These are phyloP conservation scores for Microbotryum violaceum DNA, from an alignment of 1,284 basidiomycete species.

Conservation along the genomic window DNA sequence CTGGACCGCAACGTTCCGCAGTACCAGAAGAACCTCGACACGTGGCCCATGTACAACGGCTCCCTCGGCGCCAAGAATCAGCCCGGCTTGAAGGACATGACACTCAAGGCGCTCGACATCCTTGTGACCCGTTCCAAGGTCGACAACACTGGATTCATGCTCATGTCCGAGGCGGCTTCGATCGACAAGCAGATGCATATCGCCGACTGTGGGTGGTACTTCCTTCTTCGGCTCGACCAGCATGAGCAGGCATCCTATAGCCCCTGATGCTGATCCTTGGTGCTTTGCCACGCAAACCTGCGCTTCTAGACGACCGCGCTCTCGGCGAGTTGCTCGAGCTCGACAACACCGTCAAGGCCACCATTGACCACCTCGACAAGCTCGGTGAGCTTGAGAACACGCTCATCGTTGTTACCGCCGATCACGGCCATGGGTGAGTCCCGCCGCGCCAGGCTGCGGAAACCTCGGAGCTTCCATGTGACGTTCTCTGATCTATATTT, in stretches of 20 bases:
- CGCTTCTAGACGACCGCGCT: conserved; percentile 38
- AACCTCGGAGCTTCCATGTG: not conserved
- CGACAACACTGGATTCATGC: conserved; percentile 39
- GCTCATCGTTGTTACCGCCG: conserved; percentile 44
- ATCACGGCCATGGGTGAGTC: conserved; percentile 40
- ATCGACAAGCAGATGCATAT: conserved; percentile 42
- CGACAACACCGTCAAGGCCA: conserved; percentile 44
- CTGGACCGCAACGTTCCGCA: conserved; percentile 40
- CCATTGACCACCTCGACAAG: conserved; percentile 41
- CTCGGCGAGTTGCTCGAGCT: conserved; percentile 46
- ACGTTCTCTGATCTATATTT: not conserved
- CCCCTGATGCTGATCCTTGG: not conserved
- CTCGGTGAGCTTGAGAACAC: conserved; percentile 44
- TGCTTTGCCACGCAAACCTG: too few species aligned
- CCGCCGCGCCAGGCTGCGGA: too few species aligned
- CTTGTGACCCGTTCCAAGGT: conserved; percentile 40
- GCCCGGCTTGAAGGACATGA: conserved; percentile 46
- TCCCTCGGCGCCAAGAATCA: conserved; percentile 34
- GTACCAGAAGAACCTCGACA: conserved; percentile 38
- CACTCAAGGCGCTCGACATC: conserved; percentile 45
- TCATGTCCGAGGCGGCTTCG: conserved; percentile 45
- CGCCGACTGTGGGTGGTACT: conserved; percentile 4
- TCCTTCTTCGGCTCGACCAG: not conserved
- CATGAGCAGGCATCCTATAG: not conserved
- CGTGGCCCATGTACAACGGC: conserved; percentile 13